Conservation (phyloP, 1,139 yeast species). For the Kurtzmaniella quercitrusa region DNA sequence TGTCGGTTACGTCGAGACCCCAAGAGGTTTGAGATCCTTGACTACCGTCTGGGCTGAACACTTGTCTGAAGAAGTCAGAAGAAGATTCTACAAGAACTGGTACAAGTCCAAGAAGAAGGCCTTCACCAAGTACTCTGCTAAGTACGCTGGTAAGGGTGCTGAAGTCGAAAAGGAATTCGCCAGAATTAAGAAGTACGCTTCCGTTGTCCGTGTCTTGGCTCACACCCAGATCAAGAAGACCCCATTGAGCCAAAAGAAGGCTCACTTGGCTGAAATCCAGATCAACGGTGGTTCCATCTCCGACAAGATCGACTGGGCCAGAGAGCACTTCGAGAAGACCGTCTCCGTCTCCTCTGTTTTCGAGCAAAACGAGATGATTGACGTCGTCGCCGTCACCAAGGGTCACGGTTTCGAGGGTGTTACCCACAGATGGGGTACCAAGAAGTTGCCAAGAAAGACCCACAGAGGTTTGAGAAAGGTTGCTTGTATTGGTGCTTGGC, state of each 20-base stretch:
- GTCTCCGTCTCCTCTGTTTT: conserved; percentile 92
- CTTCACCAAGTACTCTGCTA: conserved; percentile 99
- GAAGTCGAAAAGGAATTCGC: conserved; percentile 95
- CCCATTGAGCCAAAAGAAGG: conserved; percentile 98
- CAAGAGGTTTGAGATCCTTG: conserved; percentile 99
- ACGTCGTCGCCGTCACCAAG: conserved; percentile 98
- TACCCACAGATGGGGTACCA: conserved; percentile 99
- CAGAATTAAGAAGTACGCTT: conserved; percentile 97
- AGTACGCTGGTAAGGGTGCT: conserved; percentile 90
- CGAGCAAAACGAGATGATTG: conserved; percentile 98
- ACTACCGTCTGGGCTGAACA: conserved; percentile 99
- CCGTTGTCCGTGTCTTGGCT: conserved; percentile 97
- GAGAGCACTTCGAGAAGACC: conserved; percentile 98
- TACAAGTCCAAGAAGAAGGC: conserved; percentile 99
- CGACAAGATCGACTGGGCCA: conserved; percentile 98
- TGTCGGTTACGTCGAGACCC: conserved; percentile 99
- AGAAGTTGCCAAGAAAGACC: conserved; percentile 99
- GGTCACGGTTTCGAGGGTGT: conserved; percentile 99
- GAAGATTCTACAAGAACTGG: conserved; percentile 99
- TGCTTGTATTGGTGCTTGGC: conserved; percentile 99
- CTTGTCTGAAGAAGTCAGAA: conserved; percentile 97
- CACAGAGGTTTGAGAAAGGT: conserved; percentile 99
- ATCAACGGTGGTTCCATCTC: conserved; percentile 98
- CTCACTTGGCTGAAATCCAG: conserved; percentile 99
- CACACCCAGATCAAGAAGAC: conserved; percentile 99